Evolutionary conservation across 257 asterid genomes (phyloP), one percentile per base, ranked within the genome.

Genomic region (Nicotiana obtusifolia): DNA sequence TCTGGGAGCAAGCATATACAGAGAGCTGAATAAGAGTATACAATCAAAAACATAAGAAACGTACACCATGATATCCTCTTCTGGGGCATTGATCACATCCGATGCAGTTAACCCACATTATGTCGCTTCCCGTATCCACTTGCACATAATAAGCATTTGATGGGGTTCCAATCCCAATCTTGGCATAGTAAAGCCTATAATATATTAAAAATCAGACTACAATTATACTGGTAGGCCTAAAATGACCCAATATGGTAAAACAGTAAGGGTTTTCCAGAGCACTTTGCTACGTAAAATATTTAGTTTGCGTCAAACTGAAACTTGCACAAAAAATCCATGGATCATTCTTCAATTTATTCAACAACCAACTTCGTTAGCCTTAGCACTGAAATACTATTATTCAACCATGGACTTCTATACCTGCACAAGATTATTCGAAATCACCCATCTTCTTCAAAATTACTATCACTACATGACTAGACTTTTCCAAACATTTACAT

Each of bases 121-220:
- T 92, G 86, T 94, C 99, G 80, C 94, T 95, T 80, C 99, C 99
- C 0, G 99, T 95, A 88, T 95, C 99, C 77, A 95, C 98, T 90
- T 95, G 99, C 86, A 95, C 98, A 90, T 92, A 92, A 85, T 92
- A 95, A 87, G 89, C 98, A 88, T 91, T 89, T 33, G 99, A 85
- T 61, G 99, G 99, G 11, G 97, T 94, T 85, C 99, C 99, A 78
- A 96, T 96, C 80, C 97, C 98, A 71, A 96, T 92, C 90, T 88
- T 91, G 80, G 99, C 98, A 81, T 94, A 96, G 91, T 96, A 96
- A 78, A 96, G 98, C 92, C 99, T 96, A 90, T 84, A 89, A 79
- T 41, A 71, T 22, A 78, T 77, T 64, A 77, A 49, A 16, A 15
- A 24, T 75, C 80, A 75, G 16, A 15, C 26, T 75, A 49, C 3